phyloP scores from a whole-genome alignment of 352 stramenopile genomes.

The Pythium periplocum region DNA sequence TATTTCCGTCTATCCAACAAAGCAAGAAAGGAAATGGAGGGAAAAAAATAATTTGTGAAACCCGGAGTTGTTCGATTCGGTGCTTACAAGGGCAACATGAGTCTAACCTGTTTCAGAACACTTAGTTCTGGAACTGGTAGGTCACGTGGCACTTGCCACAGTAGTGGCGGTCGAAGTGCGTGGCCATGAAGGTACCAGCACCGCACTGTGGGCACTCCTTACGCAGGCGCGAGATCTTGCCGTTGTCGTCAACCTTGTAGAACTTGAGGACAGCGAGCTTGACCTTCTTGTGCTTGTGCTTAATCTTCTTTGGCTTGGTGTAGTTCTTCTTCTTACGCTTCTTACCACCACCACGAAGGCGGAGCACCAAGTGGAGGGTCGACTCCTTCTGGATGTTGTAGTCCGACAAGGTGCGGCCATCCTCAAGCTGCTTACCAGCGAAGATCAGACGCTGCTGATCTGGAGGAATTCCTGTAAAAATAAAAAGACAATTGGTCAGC shows the following conservation, averaged over 20 bases:
- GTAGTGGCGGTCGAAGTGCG: slow-evolving; percentile 99
- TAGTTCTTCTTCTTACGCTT: slow-evolving; percentile 99
- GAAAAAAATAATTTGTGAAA: no score
- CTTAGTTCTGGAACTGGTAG: slow-evolving; percentile 86
- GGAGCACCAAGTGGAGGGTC: slow-evolving; percentile 97
- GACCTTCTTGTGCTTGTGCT: slow-evolving; percentile 95
- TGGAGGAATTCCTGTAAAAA: slow-evolving; percentile 90
- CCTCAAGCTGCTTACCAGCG: slow-evolving; percentile 99
- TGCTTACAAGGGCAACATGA: no score
- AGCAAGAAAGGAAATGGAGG: no score
- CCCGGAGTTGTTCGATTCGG: no score
- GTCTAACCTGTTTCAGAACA: neutral
- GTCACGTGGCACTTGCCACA: slow-evolving; percentile 99
- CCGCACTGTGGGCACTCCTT: slow-evolving; percentile 98
- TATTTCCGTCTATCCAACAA: no score
- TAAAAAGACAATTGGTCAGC: slow-evolving; percentile 2
- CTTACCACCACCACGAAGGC: slow-evolving; percentile 95
- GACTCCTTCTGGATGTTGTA: slow-evolving; percentile 97
- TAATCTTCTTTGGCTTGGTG: slow-evolving; percentile 99
- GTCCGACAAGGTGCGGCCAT: slow-evolving; percentile 90
- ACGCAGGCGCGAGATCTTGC: slow-evolving; percentile 96
- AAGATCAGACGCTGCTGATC: slow-evolving; percentile 99
- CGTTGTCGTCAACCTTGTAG: slow-evolving; percentile 95
- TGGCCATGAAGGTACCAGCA: slow-evolving; percentile 99
- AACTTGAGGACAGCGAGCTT: slow-evolving; percentile 98